A percentile compares a stretch with the other conserved stretches of the same genome.
phyloP scores from a whole-genome alignment of 2,329 filamentous ascomycete genomes.

The Dichotomopilus funicola region DNA sequence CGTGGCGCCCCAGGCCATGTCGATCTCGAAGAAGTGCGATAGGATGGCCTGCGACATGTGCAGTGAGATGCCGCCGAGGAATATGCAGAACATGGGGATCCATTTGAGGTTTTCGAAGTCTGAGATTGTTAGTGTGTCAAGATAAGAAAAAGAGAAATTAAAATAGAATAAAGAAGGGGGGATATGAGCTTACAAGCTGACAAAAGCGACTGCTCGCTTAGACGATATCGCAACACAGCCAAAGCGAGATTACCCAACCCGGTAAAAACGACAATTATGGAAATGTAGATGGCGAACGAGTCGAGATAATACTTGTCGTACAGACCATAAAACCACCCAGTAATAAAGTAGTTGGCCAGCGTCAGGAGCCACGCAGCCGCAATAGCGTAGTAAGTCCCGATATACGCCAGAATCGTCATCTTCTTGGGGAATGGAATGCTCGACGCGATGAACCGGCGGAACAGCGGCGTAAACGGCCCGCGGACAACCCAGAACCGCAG shows the following conservation, averaged over 20 bases:
- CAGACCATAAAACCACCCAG: constrained; percentile 70
- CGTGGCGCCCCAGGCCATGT: constrained; percentile 83
- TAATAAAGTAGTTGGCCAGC: constrained; percentile 65
- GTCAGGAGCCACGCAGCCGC: constrained; percentile 70
- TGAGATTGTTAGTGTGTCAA: constrained; percentile 4
- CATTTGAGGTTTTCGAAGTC: constrained; percentile 65
- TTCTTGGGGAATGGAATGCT: constrained; percentile 70
- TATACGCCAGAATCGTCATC: constrained; percentile 68
- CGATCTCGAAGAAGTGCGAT: constrained; percentile 75
- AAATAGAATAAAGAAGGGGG: constrained; percentile 24
- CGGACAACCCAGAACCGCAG: constrained; percentile 64
- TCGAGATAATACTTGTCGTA: constrained; percentile 76
- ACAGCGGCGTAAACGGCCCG: constrained; percentile 73
- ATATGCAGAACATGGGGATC: constrained; percentile 68
- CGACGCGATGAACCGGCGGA: constrained; percentile 65
- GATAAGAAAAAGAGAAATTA: neutral
- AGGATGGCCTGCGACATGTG: constrained; percentile 76
- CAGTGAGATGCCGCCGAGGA: constrained; percentile 73
- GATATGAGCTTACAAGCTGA: constrained; percentile 43
- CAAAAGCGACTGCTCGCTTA: constrained; percentile 47
- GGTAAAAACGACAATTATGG: constrained; percentile 72
- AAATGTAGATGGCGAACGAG: constrained; percentile 74
- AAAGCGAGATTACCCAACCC: constrained; percentile 66
- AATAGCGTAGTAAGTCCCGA: constrained; percentile 75
- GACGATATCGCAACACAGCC: constrained; percentile 65